phyloP scores from a whole-genome alignment of 78 protist genomes.

The Andalucia godoyi region DNA sequence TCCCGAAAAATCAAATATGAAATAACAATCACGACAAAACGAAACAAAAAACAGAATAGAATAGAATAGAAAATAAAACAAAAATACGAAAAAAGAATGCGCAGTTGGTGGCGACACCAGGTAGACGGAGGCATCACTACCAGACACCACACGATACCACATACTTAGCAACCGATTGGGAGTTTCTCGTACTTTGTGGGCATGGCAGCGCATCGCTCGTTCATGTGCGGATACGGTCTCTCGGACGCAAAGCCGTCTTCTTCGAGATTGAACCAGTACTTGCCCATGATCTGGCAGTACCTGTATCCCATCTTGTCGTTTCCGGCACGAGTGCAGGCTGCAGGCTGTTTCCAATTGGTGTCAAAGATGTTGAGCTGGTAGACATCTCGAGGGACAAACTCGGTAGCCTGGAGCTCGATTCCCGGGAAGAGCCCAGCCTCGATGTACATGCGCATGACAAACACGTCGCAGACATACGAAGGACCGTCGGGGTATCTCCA shows the following conservation, averaged over 20 bases:
- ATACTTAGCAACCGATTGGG: background rate
- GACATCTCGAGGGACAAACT: conserved; percentile 9
- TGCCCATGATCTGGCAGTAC: conserved; percentile 12
- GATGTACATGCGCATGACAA: conserved; percentile 4
- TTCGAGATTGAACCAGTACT: conserved; percentile 6
- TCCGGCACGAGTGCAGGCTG: background rate
- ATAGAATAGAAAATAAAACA: too few relatives aligned
- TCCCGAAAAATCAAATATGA: too few relatives aligned
- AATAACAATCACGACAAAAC: too few relatives aligned
- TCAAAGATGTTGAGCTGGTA: conserved; percentile 12
- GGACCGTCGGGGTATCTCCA: conserved; percentile 11
- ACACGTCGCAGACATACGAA: conserved; percentile 18
- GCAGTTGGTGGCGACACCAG: too few relatives aligned
- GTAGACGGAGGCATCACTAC: too few relatives aligned
- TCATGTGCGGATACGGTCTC: conserved; percentile 2
- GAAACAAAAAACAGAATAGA: too few relatives aligned
- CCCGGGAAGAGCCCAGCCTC: conserved; percentile 7
- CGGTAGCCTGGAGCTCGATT: background rate
- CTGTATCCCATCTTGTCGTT: background rate
- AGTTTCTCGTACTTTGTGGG: background rate
- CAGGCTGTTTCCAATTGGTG: background rate
- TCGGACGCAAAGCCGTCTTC: background rate
- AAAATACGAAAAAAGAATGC: too few relatives aligned
- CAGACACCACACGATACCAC: too few relatives aligned
- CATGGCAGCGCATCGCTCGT: conserved; percentile 1